Conservation (phyloP, 352 stramenopile species). For the Phytopythium mirpurense region DNA sequence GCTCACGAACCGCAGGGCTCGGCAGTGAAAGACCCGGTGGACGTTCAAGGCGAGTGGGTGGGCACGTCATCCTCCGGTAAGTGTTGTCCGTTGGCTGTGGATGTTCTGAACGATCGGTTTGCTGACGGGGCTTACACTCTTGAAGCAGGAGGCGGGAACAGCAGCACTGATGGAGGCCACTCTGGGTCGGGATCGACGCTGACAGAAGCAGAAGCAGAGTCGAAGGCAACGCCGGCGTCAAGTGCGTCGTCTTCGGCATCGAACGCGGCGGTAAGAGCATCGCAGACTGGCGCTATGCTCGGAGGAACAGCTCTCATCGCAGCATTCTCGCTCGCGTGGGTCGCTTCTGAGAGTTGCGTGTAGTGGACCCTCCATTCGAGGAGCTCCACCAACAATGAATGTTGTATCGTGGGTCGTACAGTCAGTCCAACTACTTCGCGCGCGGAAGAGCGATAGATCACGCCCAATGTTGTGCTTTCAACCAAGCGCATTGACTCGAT, state of each 20-base stretch:
- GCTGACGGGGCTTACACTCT: background rate
- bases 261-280: background rate
- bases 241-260: background rate
- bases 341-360: no score
- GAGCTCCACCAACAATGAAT: no score
- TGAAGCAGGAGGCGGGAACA: background rate
- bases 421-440: no score
- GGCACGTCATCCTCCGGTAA: constrained; percentile 19
- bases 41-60: constrained; percentile 22
- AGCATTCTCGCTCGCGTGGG: background rate
- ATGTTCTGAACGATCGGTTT: background rate
- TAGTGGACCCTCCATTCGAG: no score
- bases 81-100: background rate
- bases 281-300: background rate
- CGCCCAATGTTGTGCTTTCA: no score
- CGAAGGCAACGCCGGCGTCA: background rate
- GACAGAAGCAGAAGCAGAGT: background rate
- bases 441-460: no score
- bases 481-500: no score
- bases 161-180: background rate
- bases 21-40: constrained; percentile 31
- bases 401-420: no score
- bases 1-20: constrained; percentile 25
- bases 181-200: background rate
- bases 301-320: background rate